Conservation (phyloP, 2,329 filamentous ascomycete genomes). For the Sarocladiaceae sp. region DNA sequence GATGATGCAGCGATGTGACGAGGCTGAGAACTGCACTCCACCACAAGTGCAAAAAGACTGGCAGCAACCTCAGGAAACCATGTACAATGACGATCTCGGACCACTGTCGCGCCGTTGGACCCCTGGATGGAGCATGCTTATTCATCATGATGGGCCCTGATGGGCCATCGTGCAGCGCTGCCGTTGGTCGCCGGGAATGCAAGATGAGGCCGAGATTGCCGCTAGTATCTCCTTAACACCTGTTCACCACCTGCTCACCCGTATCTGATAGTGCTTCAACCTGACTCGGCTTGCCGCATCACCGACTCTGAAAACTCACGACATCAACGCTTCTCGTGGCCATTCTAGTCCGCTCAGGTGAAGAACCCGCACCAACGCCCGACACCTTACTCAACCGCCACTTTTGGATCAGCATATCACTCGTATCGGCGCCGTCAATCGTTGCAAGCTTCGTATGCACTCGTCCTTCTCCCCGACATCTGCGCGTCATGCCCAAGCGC, state of each 20-base stretch:
- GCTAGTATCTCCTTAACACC: conserved; percentile 7
- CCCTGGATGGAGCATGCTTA: conserved; percentile 8
- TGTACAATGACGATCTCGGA: conserved; percentile 1
- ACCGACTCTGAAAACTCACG: conserved; percentile 10
- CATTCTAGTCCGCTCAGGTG: not conserved
- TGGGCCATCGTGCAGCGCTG: conserved; percentile 2
- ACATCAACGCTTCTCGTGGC: conserved; percentile 8
- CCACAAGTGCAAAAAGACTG: not conserved
- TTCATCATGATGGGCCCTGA: conserved; percentile 9
- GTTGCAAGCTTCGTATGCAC: not conserved
- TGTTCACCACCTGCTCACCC: not conserved
- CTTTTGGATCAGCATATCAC: not conserved
- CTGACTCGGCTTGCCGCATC: conserved; percentile 8
- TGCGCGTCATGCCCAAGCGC: conserved; percentile 8
- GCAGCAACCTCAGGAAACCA: conserved; percentile 2
- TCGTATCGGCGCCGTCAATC: not conserved
- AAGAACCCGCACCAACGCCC: not conserved
- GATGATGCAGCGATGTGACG: not conserved
- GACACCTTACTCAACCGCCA: not conserved
- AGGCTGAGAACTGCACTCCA: conserved; percentile 5
- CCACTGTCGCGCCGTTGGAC: not conserved
- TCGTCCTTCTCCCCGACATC: not conserved
- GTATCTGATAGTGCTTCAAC: conserved; percentile 1
- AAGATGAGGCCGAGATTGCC: conserved; percentile 10
- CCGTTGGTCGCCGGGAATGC: conserved; percentile 7